Evolutionary conservation across 192 early-diverging fungal genomes (phyloP), one percentile per base, ranked within the genome.

Genomic region (Backusella tuberculispora): DNA sequence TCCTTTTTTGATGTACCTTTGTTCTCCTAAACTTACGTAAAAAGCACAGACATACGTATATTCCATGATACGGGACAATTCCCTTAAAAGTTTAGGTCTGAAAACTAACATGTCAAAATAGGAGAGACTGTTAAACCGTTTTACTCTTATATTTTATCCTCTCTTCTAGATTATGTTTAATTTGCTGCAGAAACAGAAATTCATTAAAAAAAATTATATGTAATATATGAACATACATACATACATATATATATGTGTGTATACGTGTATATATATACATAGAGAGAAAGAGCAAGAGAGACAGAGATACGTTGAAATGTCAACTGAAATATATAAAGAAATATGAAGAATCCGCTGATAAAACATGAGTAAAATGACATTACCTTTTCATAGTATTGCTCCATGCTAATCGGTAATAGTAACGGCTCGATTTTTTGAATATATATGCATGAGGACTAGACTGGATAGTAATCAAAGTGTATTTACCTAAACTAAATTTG

Each of bases 21-120:
- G 2, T 50, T 50, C 29, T 12, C 53, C 53, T 60, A 60, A 24
- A 19, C 53, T 26, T 24, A 60, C 53, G 53, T 60, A 26, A 60
- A 60, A 60, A 60, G 53, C 53, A 60, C 53, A 60, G 53, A 60
- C 53, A 60, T 60, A 60, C 53, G 53, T 60, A 60, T 60, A 24
- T 60, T 60, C 53, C 53, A 60, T 60, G 53, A 60, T 60, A 60
- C 53, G 21, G 53, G 53, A 24, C 53, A 24, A 8, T 60, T 60
- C 53, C 53, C 53, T 60, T 60, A 60, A 60, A 60, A 60, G 53
- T 60, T 12, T 60, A 60, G 53, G 53, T 26, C 24, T 60, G 26
- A 60, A 60, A 60, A 60, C 53, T 60, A 60, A 60, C 53, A 60
- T 60, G 53, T 60, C 53, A 60, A 60, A 60, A 60, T 12, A 60